Evolutionary conservation across 495 filamentous ascomycete genomes (phyloP), one percentile per base, ranked within the genome.

Genomic region (Margaritispora aquatica): DNA sequence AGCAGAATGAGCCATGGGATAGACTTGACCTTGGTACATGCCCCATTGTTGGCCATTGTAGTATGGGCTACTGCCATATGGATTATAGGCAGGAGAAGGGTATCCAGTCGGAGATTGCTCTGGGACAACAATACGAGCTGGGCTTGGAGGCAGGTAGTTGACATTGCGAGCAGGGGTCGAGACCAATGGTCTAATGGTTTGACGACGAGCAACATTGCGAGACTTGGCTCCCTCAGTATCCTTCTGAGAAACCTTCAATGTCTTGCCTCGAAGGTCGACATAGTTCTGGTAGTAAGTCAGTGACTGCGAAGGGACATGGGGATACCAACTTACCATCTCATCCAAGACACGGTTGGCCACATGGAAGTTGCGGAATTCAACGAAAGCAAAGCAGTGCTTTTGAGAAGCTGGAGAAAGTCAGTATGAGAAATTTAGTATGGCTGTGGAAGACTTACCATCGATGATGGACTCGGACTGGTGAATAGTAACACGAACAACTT

Each of bases 331-430:
- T 27, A 62, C 63, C 47, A 57, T 23, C 20, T 48, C 52, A 8
- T 61, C 48, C 23, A 82, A 70, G 0, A 80, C 80, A 9, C 52
- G 13, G 34, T 69, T 61, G 4, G 75, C 78, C 24, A 67, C 56
- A 10, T 73, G 69, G 2, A 67, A 59, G 15, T 63, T 60, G 11
- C 60, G 44, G 55, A 75, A 84, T 64, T 81, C 75, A 31, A 85
- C 69, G 54, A 85, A 85, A 5, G 75, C 81, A 61, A 84, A 85
- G n/a, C 60, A 63, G 5, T 69, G 71, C 2, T 68, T 61, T 20
- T 66, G 61, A 11, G 70, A 21, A 51, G 63, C 61, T 67, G 59
- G 67, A 26, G 49, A 38, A 34, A 27, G 53, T 26, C 5, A 46
- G 38, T 58, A 24, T 44, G 10, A 50, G 17, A 26, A 46, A 5